Conservation (phyloP, 345 rosid species). For the Lepidium sativum region DNA sequence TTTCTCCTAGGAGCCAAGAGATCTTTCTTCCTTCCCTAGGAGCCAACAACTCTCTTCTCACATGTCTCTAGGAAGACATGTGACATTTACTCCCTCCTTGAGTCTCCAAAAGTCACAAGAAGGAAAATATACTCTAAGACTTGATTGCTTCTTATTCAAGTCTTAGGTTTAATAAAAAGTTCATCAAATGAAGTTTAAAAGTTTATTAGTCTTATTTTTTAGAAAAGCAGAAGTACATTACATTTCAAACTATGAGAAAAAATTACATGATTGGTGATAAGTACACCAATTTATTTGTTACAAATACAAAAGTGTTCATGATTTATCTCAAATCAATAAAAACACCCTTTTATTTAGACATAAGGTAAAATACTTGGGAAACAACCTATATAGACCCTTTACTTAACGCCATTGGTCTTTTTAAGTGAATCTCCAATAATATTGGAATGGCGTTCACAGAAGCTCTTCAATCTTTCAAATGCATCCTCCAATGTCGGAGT, state of each 20-base stretch:
- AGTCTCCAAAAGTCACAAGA: no score
- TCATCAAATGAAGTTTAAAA: no score
- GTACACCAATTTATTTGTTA: background rate
- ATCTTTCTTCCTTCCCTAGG: no score
- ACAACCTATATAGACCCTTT: background rate
- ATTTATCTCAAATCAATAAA: background rate
- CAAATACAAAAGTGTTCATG: background rate
- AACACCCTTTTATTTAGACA: background rate
- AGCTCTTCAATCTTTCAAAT: conserved; percentile 15
- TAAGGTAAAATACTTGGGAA: background rate
- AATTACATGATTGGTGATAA: background rate
- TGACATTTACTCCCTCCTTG: no score
- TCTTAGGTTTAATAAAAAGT: no score
- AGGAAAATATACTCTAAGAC: no score
- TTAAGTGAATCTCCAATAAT: background rate
- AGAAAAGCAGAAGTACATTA: background rate
- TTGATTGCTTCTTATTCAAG: no score
- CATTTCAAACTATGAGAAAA: background rate
- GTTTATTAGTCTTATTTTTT: background rate
- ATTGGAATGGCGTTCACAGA: background rate
- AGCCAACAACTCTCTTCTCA: no score
- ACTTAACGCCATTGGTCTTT: background rate
- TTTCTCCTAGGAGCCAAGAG: no score
- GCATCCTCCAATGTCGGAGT: conserved; percentile 6
- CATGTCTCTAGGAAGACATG: no score